phyloP scores from a whole-genome alignment of 1,284 basidiomycete genomes.

The Sporisorium graminicola region DNA sequence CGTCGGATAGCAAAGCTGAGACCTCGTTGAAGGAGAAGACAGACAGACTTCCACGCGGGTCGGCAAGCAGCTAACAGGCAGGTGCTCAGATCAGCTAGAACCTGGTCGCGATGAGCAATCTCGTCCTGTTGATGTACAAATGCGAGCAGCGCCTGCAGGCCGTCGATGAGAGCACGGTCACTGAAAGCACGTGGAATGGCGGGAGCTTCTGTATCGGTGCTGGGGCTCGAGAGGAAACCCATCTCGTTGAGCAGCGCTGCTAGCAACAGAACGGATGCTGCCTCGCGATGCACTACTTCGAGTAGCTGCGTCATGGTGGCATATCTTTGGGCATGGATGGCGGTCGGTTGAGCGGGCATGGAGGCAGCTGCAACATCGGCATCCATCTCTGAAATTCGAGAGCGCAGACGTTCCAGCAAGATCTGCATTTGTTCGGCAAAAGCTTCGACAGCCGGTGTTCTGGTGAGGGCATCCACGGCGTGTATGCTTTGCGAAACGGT shows the following conservation, averaged over 20 bases:
- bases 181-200: conserved; percentile 11
- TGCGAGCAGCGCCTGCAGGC: conserved; percentile 38
- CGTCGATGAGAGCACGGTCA: conserved; percentile 45
- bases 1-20: conserved; percentile 43
- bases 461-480: conserved; percentile 28
- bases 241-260: conserved; percentile 18
- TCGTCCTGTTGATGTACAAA: conserved; percentile 37
- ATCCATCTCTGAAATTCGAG: conserved; percentile 28
- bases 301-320: conserved; percentile 35
- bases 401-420: conserved; percentile 26
- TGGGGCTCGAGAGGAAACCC: conserved; percentile 18
- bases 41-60: conserved; percentile 41
- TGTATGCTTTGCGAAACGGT: conserved; percentile 28
- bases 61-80: conserved; percentile 40
- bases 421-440: conserved; percentile 40
- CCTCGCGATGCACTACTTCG: conserved; percentile 19
- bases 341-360: conserved; percentile 3
- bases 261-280: conserved; percentile 27
- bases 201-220: background rate
- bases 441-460: conserved; percentile 42
- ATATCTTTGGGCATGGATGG: conserved; percentile 17
- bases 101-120: conserved; percentile 6
- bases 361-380: conserved; percentile 26
- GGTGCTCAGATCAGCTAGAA: conserved; percentile 34
- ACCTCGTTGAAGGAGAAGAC: conserved; percentile 28